Evolutionary conservation across 345 rosid genomes (phyloP).

Genomic region (Bretschneidera sinensis): DNA sequence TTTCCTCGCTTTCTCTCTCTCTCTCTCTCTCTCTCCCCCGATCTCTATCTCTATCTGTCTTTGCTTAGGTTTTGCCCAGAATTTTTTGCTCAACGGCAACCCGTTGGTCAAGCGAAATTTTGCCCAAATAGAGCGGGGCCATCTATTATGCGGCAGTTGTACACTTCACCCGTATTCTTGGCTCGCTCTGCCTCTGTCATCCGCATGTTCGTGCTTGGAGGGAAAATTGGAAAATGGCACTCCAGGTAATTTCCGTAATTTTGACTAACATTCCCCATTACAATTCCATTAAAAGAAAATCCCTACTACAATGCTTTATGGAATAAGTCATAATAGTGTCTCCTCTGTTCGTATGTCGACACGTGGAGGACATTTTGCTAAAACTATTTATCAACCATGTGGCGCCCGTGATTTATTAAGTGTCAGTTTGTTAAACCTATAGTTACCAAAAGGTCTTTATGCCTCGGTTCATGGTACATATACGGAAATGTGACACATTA

Average conservation of each 20-base stretch:
- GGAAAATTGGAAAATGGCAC: conserved; percentile 6
- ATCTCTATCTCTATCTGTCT: neutral
- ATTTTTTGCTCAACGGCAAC: conserved; percentile 29
- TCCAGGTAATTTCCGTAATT: conserved; percentile 6
- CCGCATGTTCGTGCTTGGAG: neutral
- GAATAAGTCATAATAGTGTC: no score
- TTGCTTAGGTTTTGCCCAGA: neutral
- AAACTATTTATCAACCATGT: no score
- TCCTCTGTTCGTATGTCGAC: no score
- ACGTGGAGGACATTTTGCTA: no score
- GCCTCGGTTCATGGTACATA: no score
- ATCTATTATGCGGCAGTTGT: conserved; percentile 25
- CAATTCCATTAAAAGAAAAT: no score
- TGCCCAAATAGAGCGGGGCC: conserved; percentile 26
- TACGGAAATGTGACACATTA: no score
- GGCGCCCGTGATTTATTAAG: no score
- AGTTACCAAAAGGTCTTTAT: no score
- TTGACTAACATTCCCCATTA: no score
- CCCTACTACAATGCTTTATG: no score
- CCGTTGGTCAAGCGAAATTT: conserved; percentile 29
- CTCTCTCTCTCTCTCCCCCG: neutral
- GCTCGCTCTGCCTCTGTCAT: neutral
- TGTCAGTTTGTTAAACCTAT: no score
- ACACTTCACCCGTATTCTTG: conserved; percentile 41
- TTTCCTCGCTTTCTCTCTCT: neutral